Base-by-base conservation (phyloP, 1,284 basidiomycete species). In the Ceratobasidium sp. region DNA sequence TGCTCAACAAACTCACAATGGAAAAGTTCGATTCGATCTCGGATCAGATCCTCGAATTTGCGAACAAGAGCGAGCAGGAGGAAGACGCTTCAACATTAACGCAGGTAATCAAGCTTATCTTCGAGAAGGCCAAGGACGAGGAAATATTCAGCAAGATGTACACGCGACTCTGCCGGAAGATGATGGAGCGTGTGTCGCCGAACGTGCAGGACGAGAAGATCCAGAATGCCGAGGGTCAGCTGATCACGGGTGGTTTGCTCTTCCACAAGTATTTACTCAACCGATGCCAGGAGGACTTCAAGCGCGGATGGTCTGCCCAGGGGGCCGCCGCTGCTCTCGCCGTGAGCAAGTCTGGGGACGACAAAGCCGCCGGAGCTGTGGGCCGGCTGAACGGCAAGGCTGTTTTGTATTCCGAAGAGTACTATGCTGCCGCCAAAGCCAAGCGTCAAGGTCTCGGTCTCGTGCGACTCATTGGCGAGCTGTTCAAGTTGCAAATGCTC, bases 91-190 rank as follows among this genome's bases (percentile, higher is more conserved):
- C 93, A 76, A 98, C 96, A 0, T 88, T 98, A 79, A 95, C 96
- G 79, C 94, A 96, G 80, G n/a, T n/a, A n/a, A n/a, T n/a, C n/a
- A n/a, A n/a, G n/a, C n/a, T n/a, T n/a, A n/a, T n/a, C n/a, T n/a
- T n/a, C n/a, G n/a, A n/a, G n/a, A n/a, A n/a, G n/a, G n/a, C n/a
- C n/a, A n/a, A n/a, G n/a, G n/a, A n/a, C n/a, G n/a, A n/a, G 83
- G 94, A 94, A n/a, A 90, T 91, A 43, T 98, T 94, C 92, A 96
- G 93, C 11, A 93, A 95, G 85, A 98, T 98, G 94, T 98, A 98
- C 82, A 97, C 97, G 34, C 90, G 92, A 65, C 86, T 99, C 59
- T 98, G 96, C 81, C 88, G 94, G 77, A 95, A 96, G 87, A 92
- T 98, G 87, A 92, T 95, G 89, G 93, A 95, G 82, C 88, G 90